phyloP scores from a whole-genome alignment of 805 yeast species.

The Alloascoidea africana region DNA sequence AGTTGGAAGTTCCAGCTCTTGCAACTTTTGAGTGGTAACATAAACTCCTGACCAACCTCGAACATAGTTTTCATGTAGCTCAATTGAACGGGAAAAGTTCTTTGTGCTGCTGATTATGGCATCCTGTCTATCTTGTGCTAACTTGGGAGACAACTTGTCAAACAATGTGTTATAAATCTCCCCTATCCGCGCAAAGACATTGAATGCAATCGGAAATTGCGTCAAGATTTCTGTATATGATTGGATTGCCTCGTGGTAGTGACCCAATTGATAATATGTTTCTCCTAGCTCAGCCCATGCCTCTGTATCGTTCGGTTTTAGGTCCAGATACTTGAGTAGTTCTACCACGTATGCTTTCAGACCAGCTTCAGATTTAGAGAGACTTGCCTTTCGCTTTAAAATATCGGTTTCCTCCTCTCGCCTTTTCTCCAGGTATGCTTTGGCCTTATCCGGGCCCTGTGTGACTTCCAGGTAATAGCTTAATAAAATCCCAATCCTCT shows the following conservation, averaged over 20 bases:
- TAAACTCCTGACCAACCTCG: slow-evolving; percentile 66
- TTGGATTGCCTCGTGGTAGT: slow-evolving; percentile 50
- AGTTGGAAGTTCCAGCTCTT: slow-evolving; percentile 9
- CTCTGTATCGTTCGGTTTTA: slow-evolving; percentile 60
- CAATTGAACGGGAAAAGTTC: slow-evolving; percentile 57
- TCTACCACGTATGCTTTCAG: slow-evolving; percentile 33
- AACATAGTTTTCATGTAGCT: slow-evolving; percentile 51
- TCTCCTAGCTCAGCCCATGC: slow-evolving; percentile 69
- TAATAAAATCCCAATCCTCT: slow-evolving; percentile 38
- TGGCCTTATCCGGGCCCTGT: slow-evolving; percentile 23
- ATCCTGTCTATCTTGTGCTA: neutral
- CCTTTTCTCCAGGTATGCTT: slow-evolving; percentile 20
- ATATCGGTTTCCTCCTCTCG: slow-evolving; percentile 13
- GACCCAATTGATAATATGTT: slow-evolving; percentile 43
- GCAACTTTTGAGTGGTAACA: slow-evolving; percentile 18
- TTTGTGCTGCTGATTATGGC: slow-evolving; percentile 17
- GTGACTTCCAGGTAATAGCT: slow-evolving; percentile 43
- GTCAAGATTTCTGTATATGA: slow-evolving; percentile 58
- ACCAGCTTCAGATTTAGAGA: slow-evolving; percentile 13
- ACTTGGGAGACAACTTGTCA: neutral
- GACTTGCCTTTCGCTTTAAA: slow-evolving; percentile 17
- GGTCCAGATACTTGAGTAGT: slow-evolving; percentile 38
- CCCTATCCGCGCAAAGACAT: slow-evolving; percentile 50
- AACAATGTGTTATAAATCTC: slow-evolving; percentile 19
- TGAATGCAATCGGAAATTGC: slow-evolving; percentile 54